phyloP scores from a whole-genome alignment of 1,284 basidiomycete genomes.

The Mycosarcoma mackinlayi region DNA sequence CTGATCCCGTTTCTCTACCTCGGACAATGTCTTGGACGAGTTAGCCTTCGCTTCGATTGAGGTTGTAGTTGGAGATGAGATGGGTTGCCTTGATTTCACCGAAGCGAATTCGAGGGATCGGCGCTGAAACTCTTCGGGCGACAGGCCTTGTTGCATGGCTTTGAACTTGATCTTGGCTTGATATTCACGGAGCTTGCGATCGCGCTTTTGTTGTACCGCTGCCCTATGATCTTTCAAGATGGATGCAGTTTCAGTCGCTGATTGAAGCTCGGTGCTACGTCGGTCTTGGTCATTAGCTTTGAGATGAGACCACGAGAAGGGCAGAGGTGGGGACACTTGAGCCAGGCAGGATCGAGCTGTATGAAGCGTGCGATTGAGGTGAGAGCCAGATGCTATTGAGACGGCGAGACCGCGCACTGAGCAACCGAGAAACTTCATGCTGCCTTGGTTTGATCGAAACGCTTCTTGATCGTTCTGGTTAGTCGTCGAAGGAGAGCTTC shows the following conservation, averaged over 20 bases:
- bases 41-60: not conserved
- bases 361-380: constrained; percentile 14
- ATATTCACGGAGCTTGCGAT: constrained; percentile 60
- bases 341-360: constrained; percentile 18
- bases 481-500: too few relatives aligned
- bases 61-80: not conserved
- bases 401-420: constrained; percentile 3
- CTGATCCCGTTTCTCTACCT: constrained; percentile 48
- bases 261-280: not conserved
- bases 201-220: constrained; percentile 41
- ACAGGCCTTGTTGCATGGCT: constrained; percentile 54
- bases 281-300: constrained; percentile 23
- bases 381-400: constrained; percentile 16
- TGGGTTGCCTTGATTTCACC: constrained; percentile 4
- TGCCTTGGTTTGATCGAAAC: not conserved
- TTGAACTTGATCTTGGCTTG: constrained; percentile 58
- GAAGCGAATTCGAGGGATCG: constrained; percentile 26
- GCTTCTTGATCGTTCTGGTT: not conserved
- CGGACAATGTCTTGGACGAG: constrained; percentile 3
- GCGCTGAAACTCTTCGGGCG: constrained; percentile 49
- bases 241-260: not conserved
- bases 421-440: constrained; percentile 15
- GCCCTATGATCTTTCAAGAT: constrained; percentile 22
- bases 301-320: constrained; percentile 43
- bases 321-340: constrained; percentile 33